Conservation (phyloP, 164 flowering plant genomes). For the Tinospora cordifolia region DNA sequence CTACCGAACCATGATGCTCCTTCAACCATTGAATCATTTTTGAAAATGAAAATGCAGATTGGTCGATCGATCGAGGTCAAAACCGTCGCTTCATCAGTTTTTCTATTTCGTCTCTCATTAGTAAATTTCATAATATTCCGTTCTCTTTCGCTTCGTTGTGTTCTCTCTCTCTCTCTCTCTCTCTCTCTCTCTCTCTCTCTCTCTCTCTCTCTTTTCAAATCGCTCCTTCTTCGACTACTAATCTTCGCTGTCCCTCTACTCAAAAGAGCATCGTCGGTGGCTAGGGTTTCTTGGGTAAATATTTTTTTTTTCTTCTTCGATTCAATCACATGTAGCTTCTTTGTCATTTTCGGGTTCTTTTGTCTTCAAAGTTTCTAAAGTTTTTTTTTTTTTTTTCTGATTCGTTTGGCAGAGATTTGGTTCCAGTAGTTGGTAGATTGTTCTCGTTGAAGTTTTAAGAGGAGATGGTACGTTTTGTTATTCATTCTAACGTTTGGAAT, state of each 20-base stretch:
- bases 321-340: no score
- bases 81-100: not conserved
- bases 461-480: slow-evolving; percentile 5
- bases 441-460: not conserved
- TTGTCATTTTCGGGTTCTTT: not conserved
- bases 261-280: not conserved
- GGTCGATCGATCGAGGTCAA: no score
- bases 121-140: no score
- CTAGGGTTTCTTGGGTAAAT: not conserved
- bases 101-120: not conserved
- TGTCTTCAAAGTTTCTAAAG: not conserved
- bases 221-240: not conserved
- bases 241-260: no score
- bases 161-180: not conserved
- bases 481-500: not conserved
- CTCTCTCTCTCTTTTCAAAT: not conserved
- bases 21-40: no score
- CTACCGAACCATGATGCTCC: no score
- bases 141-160: not conserved
- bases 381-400: not conserved
- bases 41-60: no score
- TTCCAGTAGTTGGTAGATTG: not conserved
- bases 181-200: no score
- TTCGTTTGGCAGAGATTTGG: not conserved
- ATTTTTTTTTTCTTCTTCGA: not conserved